Conservation (phyloP, 1,139 yeast genomes). For the Lodderomyces elongisporus region DNA sequence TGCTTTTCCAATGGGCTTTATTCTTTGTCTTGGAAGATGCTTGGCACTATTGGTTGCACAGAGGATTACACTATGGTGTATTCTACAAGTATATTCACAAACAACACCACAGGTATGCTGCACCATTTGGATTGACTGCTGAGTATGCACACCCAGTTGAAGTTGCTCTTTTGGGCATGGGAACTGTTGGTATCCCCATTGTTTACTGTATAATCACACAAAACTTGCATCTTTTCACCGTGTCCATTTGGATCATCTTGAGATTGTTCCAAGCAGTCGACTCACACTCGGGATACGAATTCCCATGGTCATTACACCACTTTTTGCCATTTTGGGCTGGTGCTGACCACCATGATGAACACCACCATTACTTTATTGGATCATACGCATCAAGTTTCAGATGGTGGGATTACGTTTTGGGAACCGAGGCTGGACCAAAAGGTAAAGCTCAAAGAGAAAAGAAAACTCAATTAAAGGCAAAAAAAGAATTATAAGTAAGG, state of each 20-base stretch:
- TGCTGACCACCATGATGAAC: slow-evolving; percentile 47
- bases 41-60: slow-evolving; percentile 47
- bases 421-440: slow-evolving; percentile 42
- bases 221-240: slow-evolving; percentile 40
- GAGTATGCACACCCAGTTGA: slow-evolving; percentile 48
- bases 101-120: slow-evolving; percentile 47
- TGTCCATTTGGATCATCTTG: slow-evolving; percentile 38
- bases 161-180: slow-evolving; percentile 41
- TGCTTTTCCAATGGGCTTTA: slow-evolving; percentile 29
- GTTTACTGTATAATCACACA: slow-evolving; percentile 34
- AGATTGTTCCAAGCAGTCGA: slow-evolving; percentile 47
- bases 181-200: slow-evolving; percentile 46
- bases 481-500: no score
- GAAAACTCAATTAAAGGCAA: slow-evolving; percentile 31
- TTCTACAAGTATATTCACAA: slow-evolving; percentile 46
- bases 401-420: slow-evolving; percentile 43
- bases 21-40: slow-evolving; percentile 43
- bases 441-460: slow-evolving; percentile 37
- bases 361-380: slow-evolving; percentile 44
- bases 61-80: slow-evolving; percentile 43
- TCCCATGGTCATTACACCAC: slow-evolving; percentile 46
- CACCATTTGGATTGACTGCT: slow-evolving; percentile 47
- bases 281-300: slow-evolving; percentile 46
- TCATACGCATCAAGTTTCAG: slow-evolving; percentile 43
- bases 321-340: slow-evolving; percentile 49